Evolutionary conservation across 2,329 filamentous ascomycete genomes (phyloP).

Genomic region (Botrytis fabae): DNA sequence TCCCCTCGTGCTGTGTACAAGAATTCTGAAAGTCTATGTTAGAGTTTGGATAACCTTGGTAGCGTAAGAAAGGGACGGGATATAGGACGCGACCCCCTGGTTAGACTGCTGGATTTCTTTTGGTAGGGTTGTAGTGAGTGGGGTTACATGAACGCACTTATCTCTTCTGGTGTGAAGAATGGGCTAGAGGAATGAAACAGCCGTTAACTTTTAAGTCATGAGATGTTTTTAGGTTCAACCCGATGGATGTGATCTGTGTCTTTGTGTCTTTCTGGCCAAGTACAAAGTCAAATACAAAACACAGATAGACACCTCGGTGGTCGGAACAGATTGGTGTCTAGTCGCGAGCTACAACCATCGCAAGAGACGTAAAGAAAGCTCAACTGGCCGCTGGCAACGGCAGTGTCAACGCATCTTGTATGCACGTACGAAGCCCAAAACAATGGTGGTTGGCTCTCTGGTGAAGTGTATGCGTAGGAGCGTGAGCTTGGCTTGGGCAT

Average conservation of each 20-base stretch:
- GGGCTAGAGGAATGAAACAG: background rate
- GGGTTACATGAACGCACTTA: background rate
- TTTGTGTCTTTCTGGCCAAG: background rate
- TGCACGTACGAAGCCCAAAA: background rate
- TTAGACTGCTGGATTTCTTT: background rate
- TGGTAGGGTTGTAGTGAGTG: background rate
- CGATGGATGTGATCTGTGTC: background rate
- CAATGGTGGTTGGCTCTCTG: background rate
- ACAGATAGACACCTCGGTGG: background rate
- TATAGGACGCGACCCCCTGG: background rate
- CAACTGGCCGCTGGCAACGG: background rate
- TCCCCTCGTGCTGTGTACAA: conserved; percentile 2
- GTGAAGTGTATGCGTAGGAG: background rate
- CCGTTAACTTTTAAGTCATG: background rate
- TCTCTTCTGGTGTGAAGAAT: conserved; percentile 2
- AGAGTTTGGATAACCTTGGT: background rate
- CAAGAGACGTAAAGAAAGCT: background rate
- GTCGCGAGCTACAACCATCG: background rate
- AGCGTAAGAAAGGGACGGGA: conserved; percentile 1
- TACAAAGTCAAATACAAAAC: background rate
- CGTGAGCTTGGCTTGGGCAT: background rate
- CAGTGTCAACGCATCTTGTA: background rate
- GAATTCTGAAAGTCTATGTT: background rate
- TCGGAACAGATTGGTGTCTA: background rate
- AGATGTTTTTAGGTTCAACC: background rate